Evolutionary conservation across 495 filamentous ascomycete species (phyloP).

Genomic region (Lentithecium fluviatile): DNA sequence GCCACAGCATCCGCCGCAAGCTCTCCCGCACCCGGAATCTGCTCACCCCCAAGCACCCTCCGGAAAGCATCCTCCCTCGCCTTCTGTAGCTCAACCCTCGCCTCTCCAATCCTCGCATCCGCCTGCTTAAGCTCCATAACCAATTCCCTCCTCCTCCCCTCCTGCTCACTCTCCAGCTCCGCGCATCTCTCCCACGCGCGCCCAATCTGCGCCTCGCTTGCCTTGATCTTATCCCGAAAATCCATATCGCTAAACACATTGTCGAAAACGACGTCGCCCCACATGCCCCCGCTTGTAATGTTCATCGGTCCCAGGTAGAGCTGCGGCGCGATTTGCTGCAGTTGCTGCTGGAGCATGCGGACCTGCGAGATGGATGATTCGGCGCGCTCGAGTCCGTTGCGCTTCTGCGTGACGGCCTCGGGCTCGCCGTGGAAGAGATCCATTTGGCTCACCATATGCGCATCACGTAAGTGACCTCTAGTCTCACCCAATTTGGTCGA

Average conservation of each 20-base stretch:
- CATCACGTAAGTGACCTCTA: conserved; percentile 13
- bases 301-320: conserved; percentile 32
- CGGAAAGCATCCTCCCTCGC: conserved; percentile 35
- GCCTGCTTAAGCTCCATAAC: conserved; percentile 19
- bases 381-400: conserved; percentile 46
- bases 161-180: conserved; percentile 26
- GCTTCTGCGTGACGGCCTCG: conserved; percentile 44
- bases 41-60: not conserved
- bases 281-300: conserved; percentile 44
- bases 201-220: conserved; percentile 38
- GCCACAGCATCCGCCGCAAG: not conserved
- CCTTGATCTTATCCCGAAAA: conserved; percentile 50
- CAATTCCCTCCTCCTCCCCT: conserved; percentile 30
- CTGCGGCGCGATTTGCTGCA: conserved; percentile 38
- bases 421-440: conserved; percentile 29
- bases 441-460: conserved; percentile 29
- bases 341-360: conserved; percentile 40
- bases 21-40: not conserved
- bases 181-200: conserved; percentile 34
- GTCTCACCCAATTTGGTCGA: conserved; percentile 20
- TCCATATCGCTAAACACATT: conserved; percentile 51
- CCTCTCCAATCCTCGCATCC: conserved; percentile 37
- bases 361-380: conserved; percentile 33
- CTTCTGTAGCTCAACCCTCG: conserved; percentile 45
- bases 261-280: conserved; percentile 50